Evolutionary conservation across 1,139 yeast species (phyloP).

Genomic region (Yamadazyma blattariae): DNA sequence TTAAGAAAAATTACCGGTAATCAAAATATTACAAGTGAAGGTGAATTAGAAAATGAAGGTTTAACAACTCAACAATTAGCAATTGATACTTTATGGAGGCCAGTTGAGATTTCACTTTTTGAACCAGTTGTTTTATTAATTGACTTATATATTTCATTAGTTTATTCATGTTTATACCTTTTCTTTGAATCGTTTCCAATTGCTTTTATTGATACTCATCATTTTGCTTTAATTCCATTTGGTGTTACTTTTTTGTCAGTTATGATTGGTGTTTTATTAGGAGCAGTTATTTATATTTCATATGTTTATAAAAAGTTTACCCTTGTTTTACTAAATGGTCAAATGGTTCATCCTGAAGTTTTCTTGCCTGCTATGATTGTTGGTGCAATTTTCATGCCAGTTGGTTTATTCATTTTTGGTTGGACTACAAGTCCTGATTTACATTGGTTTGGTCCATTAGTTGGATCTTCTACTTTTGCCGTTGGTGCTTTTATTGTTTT

Average conservation of each 20-base stretch:
- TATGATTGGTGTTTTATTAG: constrained; percentile 39
- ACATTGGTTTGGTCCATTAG: constrained; percentile 41
- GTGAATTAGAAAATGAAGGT: constrained; percentile 22
- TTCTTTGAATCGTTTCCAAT: constrained; percentile 36
- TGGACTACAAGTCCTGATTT: constrained; percentile 43
- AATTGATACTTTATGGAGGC: constrained; percentile 27
- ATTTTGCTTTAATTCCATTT: constrained; percentile 26
- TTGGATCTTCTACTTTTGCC: constrained; percentile 41
- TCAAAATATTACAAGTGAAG: constrained; percentile 33
- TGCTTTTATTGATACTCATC: constrained; percentile 19
- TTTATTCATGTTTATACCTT: constrained; percentile 27
- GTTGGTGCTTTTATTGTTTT: constrained; percentile 38
- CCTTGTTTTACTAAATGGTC: constrained; percentile 19
- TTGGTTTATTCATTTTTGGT: constrained; percentile 46
- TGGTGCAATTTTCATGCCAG: constrained; percentile 41
- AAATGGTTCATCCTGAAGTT: constrained; percentile 33
- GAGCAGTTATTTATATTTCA: constrained; percentile 23
- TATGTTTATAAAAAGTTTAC: constrained; percentile 22
- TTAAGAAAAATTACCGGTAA: constrained; percentile 45
- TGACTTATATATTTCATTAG: constrained; percentile 27
- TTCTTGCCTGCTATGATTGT: constrained; percentile 44
- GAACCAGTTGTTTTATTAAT: constrained; percentile 36
- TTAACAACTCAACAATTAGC: constrained; percentile 17
- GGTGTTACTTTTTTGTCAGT: constrained; percentile 23
- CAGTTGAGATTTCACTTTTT: constrained; percentile 25